phyloP scores from a whole-genome alignment of 176 grass and related monocot genomes.

The Juncus inflexus region DNA sequence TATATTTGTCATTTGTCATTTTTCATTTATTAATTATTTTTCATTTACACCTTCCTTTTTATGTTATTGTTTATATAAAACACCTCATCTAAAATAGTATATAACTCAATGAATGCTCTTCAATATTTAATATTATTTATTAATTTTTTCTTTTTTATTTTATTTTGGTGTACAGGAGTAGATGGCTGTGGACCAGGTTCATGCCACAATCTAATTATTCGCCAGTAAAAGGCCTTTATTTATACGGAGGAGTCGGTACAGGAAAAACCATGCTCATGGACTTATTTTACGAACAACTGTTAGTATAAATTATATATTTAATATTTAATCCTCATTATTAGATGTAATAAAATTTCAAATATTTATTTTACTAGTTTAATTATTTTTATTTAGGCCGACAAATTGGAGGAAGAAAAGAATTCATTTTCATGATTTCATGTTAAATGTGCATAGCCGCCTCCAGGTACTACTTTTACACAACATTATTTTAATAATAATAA shows the following conservation, averaged over 20 bases:
- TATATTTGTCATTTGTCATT: too few species aligned
- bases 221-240: slow-evolving; percentile 67
- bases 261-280: slow-evolving; percentile 97
- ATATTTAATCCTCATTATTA: too few species aligned
- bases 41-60: too few species aligned
- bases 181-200: slow-evolving; percentile 86
- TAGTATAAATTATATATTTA: slow-evolving; percentile 32
- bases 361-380: slow-evolving; percentile 1
- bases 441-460: slow-evolving; percentile 84
- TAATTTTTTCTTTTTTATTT: slow-evolving; percentile 1
- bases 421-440: slow-evolving; percentile 97
- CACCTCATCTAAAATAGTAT: too few species aligned
- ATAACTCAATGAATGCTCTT: too few species aligned
- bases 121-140: not conserved
- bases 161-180: slow-evolving; percentile 47
- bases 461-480: slow-evolving; percentile 43
- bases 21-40: not conserved
- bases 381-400: slow-evolving; percentile 50
- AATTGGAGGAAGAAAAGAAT: slow-evolving; percentile 96
- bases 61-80: too few species aligned
- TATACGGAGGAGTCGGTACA: slow-evolving; percentile 86
- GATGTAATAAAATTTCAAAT: not conserved
- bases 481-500: too few species aligned
- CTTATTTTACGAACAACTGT: slow-evolving; percentile 81
- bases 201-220: slow-evolving; percentile 55